These are phyloP conservation scores for Capsella bursapastoris DNA, from an alignment of 345 rosid genomes.

Conservation along the genomic window DNA sequence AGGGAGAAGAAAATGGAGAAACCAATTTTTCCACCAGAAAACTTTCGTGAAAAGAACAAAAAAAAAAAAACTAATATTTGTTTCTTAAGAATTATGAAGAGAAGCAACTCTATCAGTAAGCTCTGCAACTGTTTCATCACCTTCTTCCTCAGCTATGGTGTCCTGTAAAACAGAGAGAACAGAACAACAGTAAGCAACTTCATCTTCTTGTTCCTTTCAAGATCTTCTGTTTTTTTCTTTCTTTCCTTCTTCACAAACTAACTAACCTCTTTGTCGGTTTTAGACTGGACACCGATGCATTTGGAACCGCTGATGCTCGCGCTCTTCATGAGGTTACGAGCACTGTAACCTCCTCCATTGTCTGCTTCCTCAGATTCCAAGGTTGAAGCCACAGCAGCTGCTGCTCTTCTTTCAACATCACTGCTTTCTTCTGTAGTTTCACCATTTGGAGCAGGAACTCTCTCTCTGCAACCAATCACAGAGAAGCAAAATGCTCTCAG, in stretches of 20 bases:
- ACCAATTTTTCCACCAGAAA: slow-evolving; percentile 32
- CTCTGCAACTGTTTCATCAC: slow-evolving; percentile 31
- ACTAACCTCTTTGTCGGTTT: slow-evolving; percentile 57
- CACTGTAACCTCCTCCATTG: slow-evolving; percentile 52
- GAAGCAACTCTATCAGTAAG: slow-evolving; percentile 43
- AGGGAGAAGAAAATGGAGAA: slow-evolving; percentile 31
- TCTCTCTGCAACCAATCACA: slow-evolving; percentile 59
- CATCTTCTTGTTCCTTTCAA: slow-evolving; percentile 6
- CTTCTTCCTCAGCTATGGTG: slow-evolving; percentile 44
- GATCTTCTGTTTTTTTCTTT: slow-evolving; percentile 11
- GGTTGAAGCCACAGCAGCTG: slow-evolving; percentile 55
- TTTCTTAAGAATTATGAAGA: slow-evolving; percentile 38
- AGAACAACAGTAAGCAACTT: slow-evolving; percentile 25
- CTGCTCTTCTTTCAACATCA: slow-evolving; percentile 56
- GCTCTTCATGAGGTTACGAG: slow-evolving; percentile 85
- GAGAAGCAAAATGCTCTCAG: slow-evolving; percentile 23
- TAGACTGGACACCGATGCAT: slow-evolving; percentile 66
- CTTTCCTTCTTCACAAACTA: slow-evolving; percentile 7
- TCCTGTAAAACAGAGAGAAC: slow-evolving; percentile 36
- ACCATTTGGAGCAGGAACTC: slow-evolving; percentile 70
- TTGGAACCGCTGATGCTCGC: slow-evolving; percentile 96
- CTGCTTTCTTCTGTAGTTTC: slow-evolving; percentile 46
- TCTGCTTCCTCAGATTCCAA: slow-evolving; percentile 56
- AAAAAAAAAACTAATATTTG: background rate
- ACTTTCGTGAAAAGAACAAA: background rate